phyloP scores from a whole-genome alignment of 169 alveolate species.

The Perkinsus chesapeaki region DNA sequence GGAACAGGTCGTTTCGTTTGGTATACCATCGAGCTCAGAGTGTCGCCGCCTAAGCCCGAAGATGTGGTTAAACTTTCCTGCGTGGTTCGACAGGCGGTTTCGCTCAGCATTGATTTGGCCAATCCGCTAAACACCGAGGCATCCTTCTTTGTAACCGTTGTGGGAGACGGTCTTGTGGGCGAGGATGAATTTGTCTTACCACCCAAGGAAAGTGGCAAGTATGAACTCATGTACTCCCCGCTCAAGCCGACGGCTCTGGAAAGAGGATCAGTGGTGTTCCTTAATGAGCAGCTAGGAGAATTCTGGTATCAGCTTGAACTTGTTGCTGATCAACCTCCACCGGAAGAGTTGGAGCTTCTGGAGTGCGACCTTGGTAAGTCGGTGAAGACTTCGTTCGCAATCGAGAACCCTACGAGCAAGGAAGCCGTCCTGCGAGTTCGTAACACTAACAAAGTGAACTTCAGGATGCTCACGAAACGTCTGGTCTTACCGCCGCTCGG shows the following conservation, averaged over 20 bases:
- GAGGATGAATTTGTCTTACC: conserved; percentile 64
- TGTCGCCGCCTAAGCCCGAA: conserved; percentile 68
- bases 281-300: conserved; percentile 66
- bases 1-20: conserved; percentile 31
- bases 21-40: conserved; percentile 61
- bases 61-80: conserved; percentile 55
- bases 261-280: conserved; percentile 60
- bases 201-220: conserved; percentile 62
- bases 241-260: conserved; percentile 61
- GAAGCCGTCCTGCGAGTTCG: conserved; percentile 51
- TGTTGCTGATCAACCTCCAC: conserved; percentile 65
- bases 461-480: conserved; percentile 60
- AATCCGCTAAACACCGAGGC: conserved; percentile 74
- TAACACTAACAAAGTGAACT: conserved; percentile 61
- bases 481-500: conserved; percentile 59
- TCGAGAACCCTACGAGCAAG: conserved; percentile 73
- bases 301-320: conserved; percentile 73
- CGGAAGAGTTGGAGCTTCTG: conserved; percentile 44
- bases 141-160: conserved; percentile 67
- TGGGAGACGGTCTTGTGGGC: conserved; percentile 76
- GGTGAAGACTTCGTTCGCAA: conserved; percentile 44
- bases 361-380: conserved; percentile 71
- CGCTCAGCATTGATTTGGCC: conserved; percentile 67
- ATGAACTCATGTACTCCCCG: conserved; percentile 71
- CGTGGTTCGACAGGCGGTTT: conserved; percentile 73